Evolutionary conservation across 2,329 filamentous ascomycete species (phyloP).

Genomic region (Botrytis medusae): DNA sequence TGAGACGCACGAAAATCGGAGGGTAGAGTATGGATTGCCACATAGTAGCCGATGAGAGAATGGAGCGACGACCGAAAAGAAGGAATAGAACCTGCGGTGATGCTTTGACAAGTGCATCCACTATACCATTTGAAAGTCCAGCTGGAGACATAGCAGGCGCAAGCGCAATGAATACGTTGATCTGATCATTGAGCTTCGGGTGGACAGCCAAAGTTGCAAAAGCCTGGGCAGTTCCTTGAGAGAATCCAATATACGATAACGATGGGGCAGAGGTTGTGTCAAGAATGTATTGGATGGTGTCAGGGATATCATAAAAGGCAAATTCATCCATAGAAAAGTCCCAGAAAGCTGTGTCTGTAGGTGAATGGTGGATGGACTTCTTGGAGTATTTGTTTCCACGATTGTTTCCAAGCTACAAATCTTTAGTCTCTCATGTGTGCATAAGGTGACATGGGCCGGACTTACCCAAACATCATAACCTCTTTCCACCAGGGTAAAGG

Average conservation of each 20-base stretch:
- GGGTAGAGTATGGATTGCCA: conserved; percentile 97
- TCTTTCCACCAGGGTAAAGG: conserved; percentile 83
- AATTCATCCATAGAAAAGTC: conserved; percentile 99
- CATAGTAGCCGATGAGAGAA: conserved; percentile 90
- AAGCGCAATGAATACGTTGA: conserved; percentile 94
- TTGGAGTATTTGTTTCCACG: conserved; percentile 99
- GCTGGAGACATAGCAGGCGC: conserved; percentile 96
- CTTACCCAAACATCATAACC: conserved; percentile 94
- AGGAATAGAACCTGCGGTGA: conserved; percentile 91
- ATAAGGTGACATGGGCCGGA: conserved; percentile 25
- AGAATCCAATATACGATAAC: conserved; percentile 94
- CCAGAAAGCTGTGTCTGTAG: conserved; percentile 81
- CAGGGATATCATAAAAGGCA: conserved; percentile 94
- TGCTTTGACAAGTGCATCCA: conserved; percentile 89
- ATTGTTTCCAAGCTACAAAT: conserved; percentile 80
- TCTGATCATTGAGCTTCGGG: conserved; percentile 84
- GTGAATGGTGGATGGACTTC: conserved; percentile 77
- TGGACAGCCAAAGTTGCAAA: conserved; percentile 93
- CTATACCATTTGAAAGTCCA: conserved; percentile 83
- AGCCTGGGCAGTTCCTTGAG: conserved; percentile 93
- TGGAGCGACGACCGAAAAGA: conserved; percentile 86
- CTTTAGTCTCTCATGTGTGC: conserved; percentile 30
- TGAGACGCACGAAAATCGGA: conserved; percentile 83
- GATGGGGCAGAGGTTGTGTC: conserved; percentile 78
- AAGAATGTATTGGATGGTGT: conserved; percentile 90